Base-by-base conservation (phyloP, 2,329 filamentous ascomycete genomes). In the Fusarium pseudocircinatum region DNA sequence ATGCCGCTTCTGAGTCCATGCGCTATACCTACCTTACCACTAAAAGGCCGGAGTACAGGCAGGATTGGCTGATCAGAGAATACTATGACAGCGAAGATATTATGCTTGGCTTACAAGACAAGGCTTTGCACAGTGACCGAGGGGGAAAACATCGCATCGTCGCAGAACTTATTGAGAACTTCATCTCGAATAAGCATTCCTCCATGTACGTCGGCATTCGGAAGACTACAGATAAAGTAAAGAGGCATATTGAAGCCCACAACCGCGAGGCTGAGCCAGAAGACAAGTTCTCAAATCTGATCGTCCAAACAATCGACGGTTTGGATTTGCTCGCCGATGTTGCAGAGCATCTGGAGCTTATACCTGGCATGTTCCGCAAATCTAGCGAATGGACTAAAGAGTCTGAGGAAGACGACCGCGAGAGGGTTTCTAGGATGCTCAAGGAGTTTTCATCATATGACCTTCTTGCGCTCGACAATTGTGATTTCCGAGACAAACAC, bases 91-190 rank as follows among this genome's bases (percentile, higher is more conserved):
- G 43, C 24, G 26, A 36, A 8, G 26, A 60, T 7, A 63, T 50
- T 13, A 15, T 22, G 16, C 64, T 66, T 34, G 42, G 30, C 15
- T 44, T 75, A 10, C 43, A 39, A 13, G 53, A 40, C 26, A 57
- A 50, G 37, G 58, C 54, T 4, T 26, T 50, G 18, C 26, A 59
- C 22, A 43, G 37, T 30, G 60, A 70, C 15, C 44, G 67, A 40
- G 28, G 56, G 13, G 56, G 74, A 20, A 43, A 63, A 37, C 32
- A 54, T 13, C 69, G 63, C 18, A 63, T 68, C 20, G 62, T 74
- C 36, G 69, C 65, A 15, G 70, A 74, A n/a, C 47, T 77, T 26
- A 75, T 75, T 20, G 72, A 77, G 57, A 75, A 77, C 42, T 77
- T 77, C 63, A 72, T 77, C 18, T 70, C 72, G 34, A 59, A 60